Base-by-base conservation (phyloP, 306 rosid species). In the Castanea crenata region DNA sequence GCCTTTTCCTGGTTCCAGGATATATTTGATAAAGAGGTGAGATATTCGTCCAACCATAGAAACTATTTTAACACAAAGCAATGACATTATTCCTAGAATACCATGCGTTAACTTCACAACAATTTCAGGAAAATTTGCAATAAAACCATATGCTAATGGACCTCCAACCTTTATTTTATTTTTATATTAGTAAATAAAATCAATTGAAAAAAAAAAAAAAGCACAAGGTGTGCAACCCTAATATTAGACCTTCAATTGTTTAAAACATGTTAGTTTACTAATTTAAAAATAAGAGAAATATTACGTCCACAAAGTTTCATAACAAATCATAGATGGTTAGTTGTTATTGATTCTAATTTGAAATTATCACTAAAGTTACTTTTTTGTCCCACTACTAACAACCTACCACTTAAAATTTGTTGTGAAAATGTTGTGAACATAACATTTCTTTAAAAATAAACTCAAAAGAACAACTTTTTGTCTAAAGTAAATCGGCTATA, bases 1-100 rank as follows among this genome's bases (percentile, higher is more conserved):
- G 20, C 90, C 87, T 90, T 93, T 93, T 44, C 83, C 97, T 91
- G 69, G 25, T 74, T 81, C 19, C 57, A 80, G 69, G 31, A 89
- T 31, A 51, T 41, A 79, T 62, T 79, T 71, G 14, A 79, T 62
- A 57, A 75, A 68, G 38, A 62, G 76, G 67, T 69, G 78, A 54
- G 54, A 63, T 71, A 73, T n/a, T 59, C 4, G 13, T 15, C 51
- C 72, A 76, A 20, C 21, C 23, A 62, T 21, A 55, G 46, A 44
- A 46, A 38, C 11, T 54, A 12, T 57, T 72, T 54, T 21, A 65
- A 11, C 61, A 9, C 6, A 4, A 34, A 34, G 51, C 52, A 4
- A 68, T 35, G 29, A 35, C 3, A 68, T 68, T 35, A 19, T 9
- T 68, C 52, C 25, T 7, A 68, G 16, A 23, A 67, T 1, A 34